Percentiles rank a stretch among this genome's conserved stretches.
phyloP scores from a whole-genome alignment of 345 rosid genomes.

The Pelargonium nanum region DNA sequence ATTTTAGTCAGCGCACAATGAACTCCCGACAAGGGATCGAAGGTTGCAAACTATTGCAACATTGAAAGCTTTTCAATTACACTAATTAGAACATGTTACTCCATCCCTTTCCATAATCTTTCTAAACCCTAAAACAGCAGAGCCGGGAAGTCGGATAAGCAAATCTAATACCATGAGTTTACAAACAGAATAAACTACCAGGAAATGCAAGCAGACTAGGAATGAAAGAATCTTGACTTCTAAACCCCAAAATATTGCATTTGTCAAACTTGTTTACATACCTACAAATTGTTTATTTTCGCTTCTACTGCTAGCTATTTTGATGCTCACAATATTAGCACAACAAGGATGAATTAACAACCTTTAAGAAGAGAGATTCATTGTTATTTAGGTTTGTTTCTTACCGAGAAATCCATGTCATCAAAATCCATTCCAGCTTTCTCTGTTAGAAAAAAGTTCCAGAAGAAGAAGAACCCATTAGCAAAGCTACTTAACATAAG shows the following conservation, averaged over 20 bases:
- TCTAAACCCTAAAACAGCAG: neutral
- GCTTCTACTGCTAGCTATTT: too few species aligned
- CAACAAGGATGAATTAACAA: neutral
- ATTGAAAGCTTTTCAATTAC: too few species aligned
- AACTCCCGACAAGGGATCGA: too few species aligned
- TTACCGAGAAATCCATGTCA: constrained; percentile 1
- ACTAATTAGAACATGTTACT: neutral
- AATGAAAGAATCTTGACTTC: too few species aligned
- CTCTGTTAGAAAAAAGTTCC: constrained; percentile 1
- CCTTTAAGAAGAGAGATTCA: neutral
- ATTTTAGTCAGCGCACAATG: neutral
- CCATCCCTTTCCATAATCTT: neutral
- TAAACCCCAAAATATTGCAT: too few species aligned
- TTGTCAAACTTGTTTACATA: too few species aligned
- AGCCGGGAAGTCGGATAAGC: too few species aligned
- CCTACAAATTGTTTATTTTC: too few species aligned
- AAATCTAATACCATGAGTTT: too few species aligned
- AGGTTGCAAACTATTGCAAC: too few species aligned
- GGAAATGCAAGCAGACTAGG: too few species aligned
- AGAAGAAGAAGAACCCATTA: neutral
- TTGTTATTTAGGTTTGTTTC: neutral
- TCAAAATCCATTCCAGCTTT: neutral
- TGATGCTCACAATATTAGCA: neutral
- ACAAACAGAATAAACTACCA: too few species aligned
- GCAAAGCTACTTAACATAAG: neutral